Conservation (phyloP, 2,329 filamentous ascomycete genomes). For the Colletotrichum cordylinicola region DNA sequence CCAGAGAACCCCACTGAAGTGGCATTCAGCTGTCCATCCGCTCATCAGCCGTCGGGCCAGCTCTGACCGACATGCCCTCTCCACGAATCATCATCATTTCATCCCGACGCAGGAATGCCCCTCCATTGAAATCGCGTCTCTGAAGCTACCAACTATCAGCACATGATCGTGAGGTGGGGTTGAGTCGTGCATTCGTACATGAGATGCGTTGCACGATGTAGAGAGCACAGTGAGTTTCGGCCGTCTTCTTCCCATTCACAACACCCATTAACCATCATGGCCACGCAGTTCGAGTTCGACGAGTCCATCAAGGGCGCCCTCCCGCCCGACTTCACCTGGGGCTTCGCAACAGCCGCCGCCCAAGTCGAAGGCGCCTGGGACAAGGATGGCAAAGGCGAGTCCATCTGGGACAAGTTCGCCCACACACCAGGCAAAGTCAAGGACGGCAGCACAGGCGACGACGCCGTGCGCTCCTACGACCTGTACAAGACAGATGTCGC, state of each 20-base stretch:
- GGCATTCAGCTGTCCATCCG: neutral
- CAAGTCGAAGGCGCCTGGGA: slow-evolving; percentile 49
- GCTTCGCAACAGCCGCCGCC: slow-evolving; percentile 44
- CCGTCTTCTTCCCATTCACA: neutral
- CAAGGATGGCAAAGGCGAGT: slow-evolving; percentile 44
- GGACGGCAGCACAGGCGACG: slow-evolving; percentile 43
- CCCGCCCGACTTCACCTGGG: slow-evolving; percentile 42
- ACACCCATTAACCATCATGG: slow-evolving; percentile 12
- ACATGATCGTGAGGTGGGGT: slow-evolving; percentile 5
- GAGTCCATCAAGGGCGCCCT: slow-evolving; percentile 31
- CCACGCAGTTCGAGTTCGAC: slow-evolving; percentile 27
- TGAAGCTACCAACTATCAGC: neutral
- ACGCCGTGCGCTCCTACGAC: slow-evolving; percentile 43
- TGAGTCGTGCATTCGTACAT: neutral
- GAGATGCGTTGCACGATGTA: neutral
- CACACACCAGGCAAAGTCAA: slow-evolving; percentile 43
- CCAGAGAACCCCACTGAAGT: neutral
- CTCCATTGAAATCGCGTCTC: neutral
- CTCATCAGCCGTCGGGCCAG: slow-evolving; percentile 1
- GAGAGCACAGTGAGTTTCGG: neutral
- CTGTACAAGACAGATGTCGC: slow-evolving; percentile 59
- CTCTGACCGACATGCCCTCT: neutral
- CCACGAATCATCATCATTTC: slow-evolving; percentile 9
- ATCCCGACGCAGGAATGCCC: slow-evolving; percentile 6
- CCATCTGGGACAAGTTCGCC: slow-evolving; percentile 46